Base-by-base conservation (phyloP, 192 early-diverging fungal species). In the Gamsiella multidivaricata region DNA sequence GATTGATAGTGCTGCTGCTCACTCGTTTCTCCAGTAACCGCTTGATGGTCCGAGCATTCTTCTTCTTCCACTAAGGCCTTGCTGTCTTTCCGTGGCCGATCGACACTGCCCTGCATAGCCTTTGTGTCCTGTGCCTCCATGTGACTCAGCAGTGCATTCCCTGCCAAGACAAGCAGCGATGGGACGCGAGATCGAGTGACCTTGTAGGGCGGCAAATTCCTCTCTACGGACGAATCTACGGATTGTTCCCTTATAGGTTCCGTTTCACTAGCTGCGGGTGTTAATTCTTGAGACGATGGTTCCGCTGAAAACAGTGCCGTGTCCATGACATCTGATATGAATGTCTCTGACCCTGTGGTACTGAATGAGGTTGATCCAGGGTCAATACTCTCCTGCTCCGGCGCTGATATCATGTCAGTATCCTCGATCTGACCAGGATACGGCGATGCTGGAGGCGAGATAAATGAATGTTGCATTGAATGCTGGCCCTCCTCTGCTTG, bases 151-250 rank as follows among this genome's bases (percentile, higher is more conserved):
- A 78, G 45, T 14, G 53, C 46, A 22, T 69, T 69, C 12, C 74
- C 74, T 25, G 74, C 74, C 10, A 78, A 49, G 5, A 59, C 41
- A 5, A 63, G 20, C 1, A 78, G 54, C 7, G 60, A 54, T 10
- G 74, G 74, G 46, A 78, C 37, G 7, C 60, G 58, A 14, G 74
- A 63, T 0, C 61, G 51, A 15, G 52, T 51, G n/a, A 69, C 58
- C 3, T 41, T 20, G 17, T 76, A 65, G 2, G 58, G 72, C 14
- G 59, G 65, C 7, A 37, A 10, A 2, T 43, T 22, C n/a, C 36
- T 31, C 6, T 15, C 39, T 0, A 33, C 31, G 15, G 42, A 12
- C 2, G 34, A 29, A 7, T 6, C 42, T 1, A 5, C 31, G 12
- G 3, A 20, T 14, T 18, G n/a, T 20, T 20, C 17, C 1, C 43